Evolutionary conservation across 2,329 filamentous ascomycete genomes (phyloP).

Genomic region (Colletotrichum scovillei): DNA sequence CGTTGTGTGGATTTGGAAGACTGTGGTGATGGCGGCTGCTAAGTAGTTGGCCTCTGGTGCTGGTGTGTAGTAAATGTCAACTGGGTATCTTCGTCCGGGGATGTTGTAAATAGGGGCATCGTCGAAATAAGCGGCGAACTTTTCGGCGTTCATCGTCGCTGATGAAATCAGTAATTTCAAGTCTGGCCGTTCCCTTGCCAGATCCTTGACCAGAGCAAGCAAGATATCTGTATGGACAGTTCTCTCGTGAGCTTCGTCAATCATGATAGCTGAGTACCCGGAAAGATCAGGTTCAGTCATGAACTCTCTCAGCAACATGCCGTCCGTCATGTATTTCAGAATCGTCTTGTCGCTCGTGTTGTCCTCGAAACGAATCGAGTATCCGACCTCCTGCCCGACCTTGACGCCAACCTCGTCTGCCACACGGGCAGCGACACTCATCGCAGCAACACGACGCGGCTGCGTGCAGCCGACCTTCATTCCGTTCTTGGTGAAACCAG

Average conservation of each 20-base stretch:
- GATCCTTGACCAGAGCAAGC: constrained; percentile 88
- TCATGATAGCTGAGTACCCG: constrained; percentile 90
- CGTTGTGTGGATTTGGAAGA: constrained; percentile 94
- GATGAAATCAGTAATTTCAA: constrained; percentile 92
- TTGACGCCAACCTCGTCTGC: constrained; percentile 93
- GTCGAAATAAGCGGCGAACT: constrained; percentile 92
- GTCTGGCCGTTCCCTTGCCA: constrained; percentile 84
- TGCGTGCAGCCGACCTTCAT: constrained; percentile 94
- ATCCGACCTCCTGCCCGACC: constrained; percentile 92
- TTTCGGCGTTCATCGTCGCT: constrained; percentile 93
- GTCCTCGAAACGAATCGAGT: constrained; percentile 95
- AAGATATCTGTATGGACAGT: constrained; percentile 93
- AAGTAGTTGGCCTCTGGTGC: constrained; percentile 96
- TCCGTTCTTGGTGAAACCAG: constrained; percentile 85
- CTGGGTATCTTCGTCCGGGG: constrained; percentile 87
- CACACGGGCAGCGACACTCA: constrained; percentile 97
- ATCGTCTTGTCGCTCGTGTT: constrained; percentile 90
- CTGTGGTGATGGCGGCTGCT: constrained; percentile 88
- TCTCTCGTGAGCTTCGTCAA: constrained; percentile 97
- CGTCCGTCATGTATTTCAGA: constrained; percentile 97
- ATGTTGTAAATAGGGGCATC: constrained; percentile 95
- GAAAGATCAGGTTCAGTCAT: constrained; percentile 88
- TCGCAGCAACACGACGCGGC: constrained; percentile 92
- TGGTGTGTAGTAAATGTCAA: constrained; percentile 91
- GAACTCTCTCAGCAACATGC: constrained; percentile 91